Conservation (phyloP, 495 filamentous ascomycete species). For the Aspergillus bertholletiae region DNA sequence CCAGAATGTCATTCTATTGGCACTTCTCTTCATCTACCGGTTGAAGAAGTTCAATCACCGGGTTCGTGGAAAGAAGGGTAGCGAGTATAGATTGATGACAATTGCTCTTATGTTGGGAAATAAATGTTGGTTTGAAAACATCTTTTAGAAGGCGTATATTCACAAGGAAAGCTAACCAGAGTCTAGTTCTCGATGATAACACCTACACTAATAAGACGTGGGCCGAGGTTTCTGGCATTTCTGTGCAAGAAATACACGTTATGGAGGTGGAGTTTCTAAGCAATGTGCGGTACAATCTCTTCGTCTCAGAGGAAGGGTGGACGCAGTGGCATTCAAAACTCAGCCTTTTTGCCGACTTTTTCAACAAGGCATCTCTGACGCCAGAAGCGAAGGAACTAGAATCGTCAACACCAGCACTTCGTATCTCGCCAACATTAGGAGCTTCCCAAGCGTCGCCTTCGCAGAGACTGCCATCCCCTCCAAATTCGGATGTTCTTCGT, state of each 20-base stretch:
- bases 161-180: conserved; percentile 22
- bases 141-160: not conserved
- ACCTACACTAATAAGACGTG: conserved; percentile 99
- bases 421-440: conserved; percentile 26
- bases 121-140: conserved; percentile 73
- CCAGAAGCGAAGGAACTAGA: conserved; percentile 24
- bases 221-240: conserved; percentile 96
- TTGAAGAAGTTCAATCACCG: conserved; percentile 84
- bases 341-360: conserved; percentile 73
- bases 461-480: conserved; percentile 53
- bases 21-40: conserved; percentile 88
- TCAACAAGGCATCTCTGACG: conserved; percentile 57
- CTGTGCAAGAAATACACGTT: conserved; percentile 91
- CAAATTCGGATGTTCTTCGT: conserved; percentile 27
- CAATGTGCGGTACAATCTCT: conserved; percentile 94
- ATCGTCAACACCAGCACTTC: conserved; percentile 21
- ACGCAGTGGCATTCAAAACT: conserved; percentile 78
- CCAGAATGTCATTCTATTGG: conserved; percentile 90
- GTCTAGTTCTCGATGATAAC: conserved; percentile 87
- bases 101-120: conserved; percentile 98
- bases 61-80: conserved; percentile 86
- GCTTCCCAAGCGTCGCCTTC: conserved; percentile 31
- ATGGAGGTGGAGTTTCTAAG: conserved; percentile 99
- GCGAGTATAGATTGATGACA: conserved; percentile 92
- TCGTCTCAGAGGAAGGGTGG: conserved; percentile 82